These are phyloP conservation scores for Populus pruinosa DNA, from an alignment of 345 rosid species.

Conservation along the genomic window DNA sequence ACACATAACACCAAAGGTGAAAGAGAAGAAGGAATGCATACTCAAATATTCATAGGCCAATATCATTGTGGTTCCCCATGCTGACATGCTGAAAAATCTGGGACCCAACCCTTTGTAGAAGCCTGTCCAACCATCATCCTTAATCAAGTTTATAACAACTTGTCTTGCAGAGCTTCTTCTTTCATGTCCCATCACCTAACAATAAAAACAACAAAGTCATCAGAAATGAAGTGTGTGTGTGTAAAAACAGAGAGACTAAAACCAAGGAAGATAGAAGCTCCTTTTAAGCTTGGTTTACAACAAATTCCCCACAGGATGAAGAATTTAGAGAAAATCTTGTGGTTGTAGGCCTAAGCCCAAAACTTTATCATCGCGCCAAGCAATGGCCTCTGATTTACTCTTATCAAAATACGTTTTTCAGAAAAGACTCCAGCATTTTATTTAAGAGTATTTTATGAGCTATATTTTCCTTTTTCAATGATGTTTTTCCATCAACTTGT, in stretches of 20 bases:
- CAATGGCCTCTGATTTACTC: neutral
- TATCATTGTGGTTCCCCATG: conserved; percentile 99
- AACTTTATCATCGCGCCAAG: neutral
- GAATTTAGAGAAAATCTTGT: neutral
- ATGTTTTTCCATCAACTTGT: neutral
- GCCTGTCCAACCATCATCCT: conserved; percentile 95
- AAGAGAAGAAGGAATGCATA: conserved; percentile 40
- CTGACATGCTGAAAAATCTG: conserved; percentile 94
- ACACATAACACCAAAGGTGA: neutral
- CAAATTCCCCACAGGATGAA: neutral
- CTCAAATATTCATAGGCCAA: conserved; percentile 93
- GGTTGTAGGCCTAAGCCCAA: neutral
- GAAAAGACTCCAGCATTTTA: neutral
- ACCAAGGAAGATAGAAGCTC: neutral
- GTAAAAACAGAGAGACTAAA: neutral
- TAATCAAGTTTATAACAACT: conserved; percentile 64
- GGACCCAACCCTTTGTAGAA: conserved; percentile 91
- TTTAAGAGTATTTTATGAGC: neutral
- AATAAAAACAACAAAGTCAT: conserved; percentile 8
- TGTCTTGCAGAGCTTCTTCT: conserved; percentile 64
- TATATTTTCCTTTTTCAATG: neutral
- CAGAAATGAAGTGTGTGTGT: neutral
- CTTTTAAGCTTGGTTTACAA: neutral
- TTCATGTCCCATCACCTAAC: conserved; percentile 81
- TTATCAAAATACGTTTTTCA: neutral